Evolutionary conservation across 352 stramenopile species (phyloP), one percentile per base, ranked within the genome.

Genomic region (Globisporangium canariense): DNA sequence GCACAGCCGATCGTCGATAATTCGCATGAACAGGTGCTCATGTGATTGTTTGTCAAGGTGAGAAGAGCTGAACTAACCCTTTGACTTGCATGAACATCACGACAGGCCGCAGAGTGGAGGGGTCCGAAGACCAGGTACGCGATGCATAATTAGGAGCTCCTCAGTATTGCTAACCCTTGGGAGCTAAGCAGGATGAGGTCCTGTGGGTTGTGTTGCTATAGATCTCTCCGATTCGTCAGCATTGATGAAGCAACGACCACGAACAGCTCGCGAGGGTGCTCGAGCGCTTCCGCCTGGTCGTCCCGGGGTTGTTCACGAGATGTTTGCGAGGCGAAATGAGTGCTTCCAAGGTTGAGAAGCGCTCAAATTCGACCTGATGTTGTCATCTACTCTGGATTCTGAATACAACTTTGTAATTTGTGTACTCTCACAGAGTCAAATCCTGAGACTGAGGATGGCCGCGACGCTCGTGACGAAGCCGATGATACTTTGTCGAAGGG

Each of bases 71-170:
- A 57, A 25, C 20, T 25, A 0, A 45, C 9, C 62, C 30, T 32
- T 45, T n/a, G 25, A 13, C 49, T 63, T 32, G 58, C 11, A 7
- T 13, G 34, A 25, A 51, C 25, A 0, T 52, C 8, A 2, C 43
- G 86, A 2, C 38, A 88, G 79, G 57, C 76, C 80, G 20, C 80
- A 87, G 52, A 88, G 81, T 40, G 77, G 76, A 38, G 78, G 77
- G 7, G 57, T 83, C 1, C 77, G 77, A 18, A 73, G 77, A 16
- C 62, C 75, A 50, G 68, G 73, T 77, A 25, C 22, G 49, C 22
- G n/a, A 38, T 20, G 14, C 20, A 4, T 10, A 36, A 2, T 20
- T 38, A 6, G 16, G 14, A 60, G 16, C 2, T 20, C 13, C 14
- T 36, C 9, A 13, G 6, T 2, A 22, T 16, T 49, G 9, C 36